Evolutionary conservation across 495 filamentous ascomycete genomes (phyloP).

Genomic region (Jackrogersella minutella): DNA sequence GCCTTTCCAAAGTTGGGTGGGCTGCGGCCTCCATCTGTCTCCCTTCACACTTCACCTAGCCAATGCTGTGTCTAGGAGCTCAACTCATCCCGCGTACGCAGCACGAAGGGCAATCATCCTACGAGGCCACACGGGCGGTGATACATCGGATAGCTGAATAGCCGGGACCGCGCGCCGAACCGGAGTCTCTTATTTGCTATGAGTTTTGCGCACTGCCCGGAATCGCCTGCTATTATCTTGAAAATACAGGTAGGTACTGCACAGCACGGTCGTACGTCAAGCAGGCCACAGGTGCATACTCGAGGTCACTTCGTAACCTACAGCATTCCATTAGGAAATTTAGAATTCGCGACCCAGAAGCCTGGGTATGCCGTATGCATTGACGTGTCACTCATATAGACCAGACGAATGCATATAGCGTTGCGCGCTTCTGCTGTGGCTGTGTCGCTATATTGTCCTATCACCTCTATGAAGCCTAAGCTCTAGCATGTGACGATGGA

Average conservation of each 20-base stretch:
- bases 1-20: constrained; percentile 21
- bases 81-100: constrained; percentile 23
- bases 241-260: too few species aligned
- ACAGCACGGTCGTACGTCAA: constrained; percentile 25
- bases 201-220: constrained; percentile 30
- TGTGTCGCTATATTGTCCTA: constrained; percentile 31
- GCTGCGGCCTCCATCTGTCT: constrained; percentile 15
- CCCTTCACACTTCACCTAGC: constrained; percentile 24
- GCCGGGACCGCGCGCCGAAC: constrained; percentile 8
- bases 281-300: constrained; percentile 24
- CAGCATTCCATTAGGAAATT: constrained; percentile 21
- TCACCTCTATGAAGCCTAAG: constrained; percentile 24
- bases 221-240: constrained; percentile 23
- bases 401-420: constrained; percentile 33
- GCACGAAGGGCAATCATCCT: constrained; percentile 24
- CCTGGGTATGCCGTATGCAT: constrained; percentile 39
- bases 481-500: constrained; percentile 30
- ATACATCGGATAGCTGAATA: constrained; percentile 32
- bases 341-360: constrained; percentile 40
- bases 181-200: constrained; percentile 22
- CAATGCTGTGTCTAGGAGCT: constrained; percentile 16
- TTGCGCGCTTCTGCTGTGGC: constrained; percentile 31
- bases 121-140: constrained; percentile 23
- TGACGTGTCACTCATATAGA: constrained; percentile 38
- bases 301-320: constrained; percentile 12